Evolutionary conservation across 331 rosid species (phyloP).

Genomic region (Saraca asoca): DNA sequence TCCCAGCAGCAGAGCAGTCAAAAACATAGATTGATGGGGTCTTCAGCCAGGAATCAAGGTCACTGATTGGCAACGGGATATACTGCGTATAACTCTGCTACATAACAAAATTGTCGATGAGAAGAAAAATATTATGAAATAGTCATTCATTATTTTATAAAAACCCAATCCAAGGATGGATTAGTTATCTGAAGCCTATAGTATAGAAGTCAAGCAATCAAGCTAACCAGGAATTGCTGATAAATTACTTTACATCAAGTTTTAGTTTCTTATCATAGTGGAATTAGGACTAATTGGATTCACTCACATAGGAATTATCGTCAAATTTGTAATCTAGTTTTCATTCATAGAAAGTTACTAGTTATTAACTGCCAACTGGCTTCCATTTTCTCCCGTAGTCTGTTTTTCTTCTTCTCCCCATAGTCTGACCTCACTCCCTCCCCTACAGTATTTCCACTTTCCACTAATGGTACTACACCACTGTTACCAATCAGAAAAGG

Average conservation of each 20-base stretch:
- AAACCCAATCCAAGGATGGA: background rate
- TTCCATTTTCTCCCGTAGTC: conserved; percentile 1
- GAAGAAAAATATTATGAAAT: conserved; percentile 14
- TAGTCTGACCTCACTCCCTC: conserved; percentile 17
- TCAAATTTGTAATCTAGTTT: background rate
- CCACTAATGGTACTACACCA: conserved; percentile 7
- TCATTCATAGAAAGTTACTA: background rate
- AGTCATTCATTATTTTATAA: conserved; percentile 10
- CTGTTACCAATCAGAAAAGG: conserved; percentile 23
- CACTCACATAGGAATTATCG: background rate
- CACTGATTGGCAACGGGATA: conserved; percentile 84
- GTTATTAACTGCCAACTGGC: conserved; percentile 1
- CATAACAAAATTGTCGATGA: conserved; percentile 19
- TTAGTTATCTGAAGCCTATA: conserved; percentile 10
- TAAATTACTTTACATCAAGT: conserved; percentile 9
- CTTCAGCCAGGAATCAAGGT: conserved; percentile 97
- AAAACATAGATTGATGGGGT: conserved; percentile 96
- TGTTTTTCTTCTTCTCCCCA: background rate
- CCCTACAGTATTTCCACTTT: conserved; percentile 8
- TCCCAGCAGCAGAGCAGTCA: conserved; percentile 97
- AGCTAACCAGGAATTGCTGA: conserved; percentile 9
- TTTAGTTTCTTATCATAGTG: conserved; percentile 13
- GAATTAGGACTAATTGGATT: conserved; percentile 10
- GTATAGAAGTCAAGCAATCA: conserved; percentile 3
- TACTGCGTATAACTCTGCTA: conserved; percentile 97